Conservation (phyloP, 2,329 filamentous ascomycete species). For the Trichoderma afroharzianum region DNA sequence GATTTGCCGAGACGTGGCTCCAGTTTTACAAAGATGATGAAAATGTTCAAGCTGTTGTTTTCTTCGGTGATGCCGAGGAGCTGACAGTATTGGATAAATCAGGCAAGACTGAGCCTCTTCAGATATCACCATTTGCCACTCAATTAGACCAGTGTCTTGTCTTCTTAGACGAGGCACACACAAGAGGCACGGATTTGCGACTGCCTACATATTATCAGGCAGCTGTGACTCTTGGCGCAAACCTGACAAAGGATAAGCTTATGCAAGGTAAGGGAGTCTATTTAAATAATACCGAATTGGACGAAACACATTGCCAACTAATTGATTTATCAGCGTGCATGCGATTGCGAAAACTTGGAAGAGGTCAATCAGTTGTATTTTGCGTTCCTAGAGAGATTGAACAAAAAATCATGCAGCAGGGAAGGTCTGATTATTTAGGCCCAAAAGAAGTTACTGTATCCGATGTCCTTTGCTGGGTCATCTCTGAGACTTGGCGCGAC, state of each 20-base stretch:
- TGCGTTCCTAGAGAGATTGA: slow-evolving; percentile 58
- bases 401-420: slow-evolving; percentile 54
- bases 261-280: slow-evolving; percentile 67
- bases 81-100: slow-evolving; percentile 26
- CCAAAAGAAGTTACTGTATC: too few species aligned
- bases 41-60: slow-evolving; percentile 26
- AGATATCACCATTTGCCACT: slow-evolving; percentile 54
- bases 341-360: slow-evolving; percentile 64
- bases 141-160: slow-evolving; percentile 58
- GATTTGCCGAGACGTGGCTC: slow-evolving; percentile 56
- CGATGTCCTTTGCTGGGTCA: slow-evolving; percentile 60
- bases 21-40: too few species aligned
- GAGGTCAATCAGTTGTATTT: slow-evolving; percentile 63
- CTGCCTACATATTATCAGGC: slow-evolving; percentile 57
- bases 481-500: slow-evolving; percentile 61
- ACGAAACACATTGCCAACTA: slow-evolving; percentile 53
- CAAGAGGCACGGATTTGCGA: slow-evolving; percentile 63
- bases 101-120: slow-evolving; percentile 42
- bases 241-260: slow-evolving; percentile 63
- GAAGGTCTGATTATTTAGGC: too few species aligned
- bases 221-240: slow-evolving; percentile 61
- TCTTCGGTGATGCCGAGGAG: neutral
- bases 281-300: too few species aligned
- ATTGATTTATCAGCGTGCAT: slow-evolving; percentile 68
- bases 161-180: slow-evolving; percentile 68